Evolutionary conservation across 495 filamentous ascomycete species (phyloP), one percentile per base, ranked within the genome.

Genomic region (Penicillium malachiteum): DNA sequence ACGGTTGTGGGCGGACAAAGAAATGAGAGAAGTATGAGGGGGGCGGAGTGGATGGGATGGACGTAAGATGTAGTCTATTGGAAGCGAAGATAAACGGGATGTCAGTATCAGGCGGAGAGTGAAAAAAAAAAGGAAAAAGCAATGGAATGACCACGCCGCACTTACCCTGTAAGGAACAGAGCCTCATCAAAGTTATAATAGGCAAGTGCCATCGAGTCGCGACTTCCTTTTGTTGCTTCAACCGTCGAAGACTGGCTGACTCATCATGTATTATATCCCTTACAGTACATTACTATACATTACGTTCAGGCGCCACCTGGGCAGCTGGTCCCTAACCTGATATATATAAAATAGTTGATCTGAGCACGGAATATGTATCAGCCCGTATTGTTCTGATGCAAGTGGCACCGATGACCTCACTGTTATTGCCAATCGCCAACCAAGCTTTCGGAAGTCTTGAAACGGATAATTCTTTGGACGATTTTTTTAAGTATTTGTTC

Each of bases 351-450:
- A 26, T 26, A 26, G 4, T 26, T 26, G 21, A 4, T 38, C 9
- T 38, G 13, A 9, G 2, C 35, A 38, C 35, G 5, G 35, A n/a
- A 38, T 10, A 38, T 38, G 21, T 37, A 37, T 13, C 34, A 41
- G 39, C 7, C 12, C 10, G 39, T 14, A 17, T 14, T 46, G 26
- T 46, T 6, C 11, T 44, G 18, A 30, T 32, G 43, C 48, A 21
- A 8, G 50, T 57, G 57, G 50, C 58, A 65, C 52, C 60, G 57
- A 68, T 68, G 65, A 68, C 65, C 65, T 68, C 65, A 68, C 63
- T 62, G 52, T 14, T 46, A 12, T 34, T 43, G 10, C 18, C 43
- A 52, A 43, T 39, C 50, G 48, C 52, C 47, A 58, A 42, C 13
- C 10, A 21, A 16, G 3, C 34, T 7, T 17, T 26, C 21, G 21